These are phyloP conservation scores for Fusarium redolens DNA, from an alignment of 2,329 filamentous ascomycete genomes.

Conservation along the genomic window DNA sequence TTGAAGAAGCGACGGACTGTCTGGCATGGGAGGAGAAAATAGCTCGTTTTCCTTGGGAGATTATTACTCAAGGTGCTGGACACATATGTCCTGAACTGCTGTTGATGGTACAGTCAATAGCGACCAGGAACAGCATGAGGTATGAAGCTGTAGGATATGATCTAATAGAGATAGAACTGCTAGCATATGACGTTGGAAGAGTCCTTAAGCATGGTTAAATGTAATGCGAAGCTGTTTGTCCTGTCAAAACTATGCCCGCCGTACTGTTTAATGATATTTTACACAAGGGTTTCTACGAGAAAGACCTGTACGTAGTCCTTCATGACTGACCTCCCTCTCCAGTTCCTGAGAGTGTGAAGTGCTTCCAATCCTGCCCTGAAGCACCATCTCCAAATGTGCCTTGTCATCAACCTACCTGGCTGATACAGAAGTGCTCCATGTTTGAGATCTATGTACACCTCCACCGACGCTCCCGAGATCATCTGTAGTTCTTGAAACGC, in stretches of 20 bases:
- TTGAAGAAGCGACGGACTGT: slow-evolving; percentile 22
- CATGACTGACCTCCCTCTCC: not conserved
- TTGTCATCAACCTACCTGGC: not conserved
- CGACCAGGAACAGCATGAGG: slow-evolving; percentile 17
- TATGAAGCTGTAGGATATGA: slow-evolving; percentile 42
- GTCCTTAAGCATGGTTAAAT: slow-evolving; percentile 8
- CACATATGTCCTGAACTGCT: not conserved
- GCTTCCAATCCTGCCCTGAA: not conserved
- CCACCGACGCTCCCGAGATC: not conserved
- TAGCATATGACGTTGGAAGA: slow-evolving; percentile 2
- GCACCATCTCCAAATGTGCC: not conserved
- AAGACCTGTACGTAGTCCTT: not conserved
- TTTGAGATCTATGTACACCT: not conserved
- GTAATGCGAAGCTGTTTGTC: slow-evolving; percentile 14
- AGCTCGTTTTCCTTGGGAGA: not conserved
- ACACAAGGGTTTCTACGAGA: not conserved
- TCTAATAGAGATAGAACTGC: slow-evolving; percentile 38
- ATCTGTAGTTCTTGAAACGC: not conserved
- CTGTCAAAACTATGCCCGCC: not conserved
- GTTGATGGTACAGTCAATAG: slow-evolving; percentile 5
- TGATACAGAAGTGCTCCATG: not conserved
- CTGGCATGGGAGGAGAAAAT: slow-evolving; percentile 4
- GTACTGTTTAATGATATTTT: not conserved
- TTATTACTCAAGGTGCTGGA: slow-evolving; percentile 4
- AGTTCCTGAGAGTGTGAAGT: not conserved